A percentile compares a stretch with the other conserved stretches of the same genome.
Evolutionary conservation across 805 yeast genomes (phyloP).

Genomic region (Kurtzmaniella cleridarum): DNA sequence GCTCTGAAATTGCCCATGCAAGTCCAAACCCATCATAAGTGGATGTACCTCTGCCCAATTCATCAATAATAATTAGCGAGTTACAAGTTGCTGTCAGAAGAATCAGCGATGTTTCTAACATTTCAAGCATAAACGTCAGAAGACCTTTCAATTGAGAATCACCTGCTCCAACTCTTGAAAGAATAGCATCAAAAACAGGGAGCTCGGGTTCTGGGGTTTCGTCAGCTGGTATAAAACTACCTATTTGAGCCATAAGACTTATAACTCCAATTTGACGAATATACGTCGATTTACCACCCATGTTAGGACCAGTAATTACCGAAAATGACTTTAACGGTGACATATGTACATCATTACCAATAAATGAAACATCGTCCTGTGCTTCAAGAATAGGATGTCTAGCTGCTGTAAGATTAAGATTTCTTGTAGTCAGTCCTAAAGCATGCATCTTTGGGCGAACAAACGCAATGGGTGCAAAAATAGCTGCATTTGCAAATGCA

Average conservation of each 20-base stretch:
- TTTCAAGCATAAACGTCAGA: constrained; percentile 87
- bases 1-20: constrained; percentile 94
- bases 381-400: constrained; percentile 94
- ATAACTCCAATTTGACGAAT: constrained; percentile 87
- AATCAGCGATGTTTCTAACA: constrained; percentile 90
- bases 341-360: constrained; percentile 81
- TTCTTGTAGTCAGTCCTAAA: constrained; percentile 40
- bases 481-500: constrained; percentile 79
- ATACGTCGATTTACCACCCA: constrained; percentile 97
- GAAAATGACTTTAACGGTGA: constrained; percentile 58
- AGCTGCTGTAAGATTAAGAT: constrained; percentile 59
- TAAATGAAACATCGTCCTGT: constrained; percentile 86
- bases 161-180: constrained; percentile 98
- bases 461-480: constrained; percentile 74
- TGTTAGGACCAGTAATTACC: constrained; percentile 92
- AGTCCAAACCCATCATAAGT: constrained; percentile 96
- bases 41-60: constrained; percentile 87
- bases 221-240: constrained; percentile 81
- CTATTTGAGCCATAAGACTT: constrained; percentile 82
- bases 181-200: constrained; percentile 81
- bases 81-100: constrained; percentile 71
- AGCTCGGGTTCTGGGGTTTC: constrained; percentile 51
- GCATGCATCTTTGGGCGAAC: constrained; percentile 67
- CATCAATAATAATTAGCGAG: constrained; percentile 86
- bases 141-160: constrained; percentile 96